Conservation (phyloP, 1,284 basidiomycete species). For the Inonotus obliquus region DNA sequence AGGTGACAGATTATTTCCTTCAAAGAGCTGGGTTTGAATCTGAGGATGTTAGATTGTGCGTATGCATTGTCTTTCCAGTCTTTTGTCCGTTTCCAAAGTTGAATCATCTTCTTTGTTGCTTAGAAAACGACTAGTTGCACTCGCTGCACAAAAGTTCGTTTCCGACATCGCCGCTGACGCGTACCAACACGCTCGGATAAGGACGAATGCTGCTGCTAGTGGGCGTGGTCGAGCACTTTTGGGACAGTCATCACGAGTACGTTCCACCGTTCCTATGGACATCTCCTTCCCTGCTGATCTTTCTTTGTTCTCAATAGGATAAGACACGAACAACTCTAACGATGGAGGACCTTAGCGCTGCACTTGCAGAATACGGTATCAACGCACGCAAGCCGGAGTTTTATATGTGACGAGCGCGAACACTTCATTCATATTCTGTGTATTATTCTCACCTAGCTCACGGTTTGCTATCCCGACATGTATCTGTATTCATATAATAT, state of each 20-base stretch:
- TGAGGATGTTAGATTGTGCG: slow-evolving; percentile 87
- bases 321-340: slow-evolving; percentile 95
- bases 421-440: not conserved
- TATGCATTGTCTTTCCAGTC: slow-evolving; percentile 18
- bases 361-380: slow-evolving; percentile 93
- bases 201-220: slow-evolving; percentile 67
- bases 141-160: slow-evolving; percentile 98
- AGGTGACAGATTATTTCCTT: slow-evolving; percentile 97
- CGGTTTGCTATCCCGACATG: not conserved
- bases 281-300: not conserved
- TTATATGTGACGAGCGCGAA: slow-evolving; percentile 50
- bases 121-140: slow-evolving; percentile 90
- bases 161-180: slow-evolving; percentile 97
- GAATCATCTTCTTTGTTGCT: not conserved
- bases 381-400: slow-evolving; percentile 91
- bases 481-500: not conserved
- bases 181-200: slow-evolving; percentile 95
- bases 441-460: not conserved
- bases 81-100: not conserved
- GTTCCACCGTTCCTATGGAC: not conserved
- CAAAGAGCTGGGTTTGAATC: slow-evolving; percentile 96
- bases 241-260: slow-evolving; percentile 53
- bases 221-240: slow-evolving; percentile 57
- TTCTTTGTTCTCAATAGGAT: slow-evolving; percentile 48
- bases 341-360: slow-evolving; percentile 94